Percentiles rank a stretch among this genome's conserved stretches.
phyloP scores from a whole-genome alignment of 306 rosid genomes.

The Calophaca sinica region DNA sequence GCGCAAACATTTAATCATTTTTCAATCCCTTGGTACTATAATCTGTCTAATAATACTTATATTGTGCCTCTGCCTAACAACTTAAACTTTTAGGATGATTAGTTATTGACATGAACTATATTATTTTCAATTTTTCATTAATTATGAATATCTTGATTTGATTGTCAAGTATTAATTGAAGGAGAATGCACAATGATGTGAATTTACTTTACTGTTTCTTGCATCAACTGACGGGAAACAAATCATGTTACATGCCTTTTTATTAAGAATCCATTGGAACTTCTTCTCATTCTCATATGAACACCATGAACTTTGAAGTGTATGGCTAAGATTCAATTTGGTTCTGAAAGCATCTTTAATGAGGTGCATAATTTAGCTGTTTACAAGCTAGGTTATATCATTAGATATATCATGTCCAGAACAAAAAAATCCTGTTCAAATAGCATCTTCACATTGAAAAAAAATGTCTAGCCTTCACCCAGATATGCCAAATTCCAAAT shows the following conservation, averaged over 20 bases:
- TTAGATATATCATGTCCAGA: slow-evolving; percentile 27
- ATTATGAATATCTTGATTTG: slow-evolving; percentile 7
- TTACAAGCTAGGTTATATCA: slow-evolving; percentile 25
- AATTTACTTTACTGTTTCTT: slow-evolving; percentile 21
- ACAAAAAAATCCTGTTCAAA: slow-evolving; percentile 19
- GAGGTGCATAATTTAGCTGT: slow-evolving; percentile 32
- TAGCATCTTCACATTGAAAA: neutral
- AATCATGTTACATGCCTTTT: slow-evolving; percentile 19
- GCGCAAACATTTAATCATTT: slow-evolving; percentile 20
- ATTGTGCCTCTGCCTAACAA: slow-evolving; percentile 18
- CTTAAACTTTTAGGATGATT: slow-evolving; percentile 27
- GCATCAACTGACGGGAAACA: slow-evolving; percentile 7
- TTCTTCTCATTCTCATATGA: slow-evolving; percentile 34
- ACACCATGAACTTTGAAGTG: slow-evolving; percentile 19
- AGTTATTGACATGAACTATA: slow-evolving; percentile 26
- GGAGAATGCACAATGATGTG: slow-evolving; percentile 28
- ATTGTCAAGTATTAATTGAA: slow-evolving; percentile 27
- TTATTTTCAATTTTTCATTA: slow-evolving; percentile 33
- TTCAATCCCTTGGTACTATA: slow-evolving; percentile 26
- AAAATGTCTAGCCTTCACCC: neutral
- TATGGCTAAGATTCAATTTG: slow-evolving; percentile 24
- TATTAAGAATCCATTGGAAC: slow-evolving; percentile 28
- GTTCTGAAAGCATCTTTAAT: slow-evolving; percentile 28
- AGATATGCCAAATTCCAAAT: slow-evolving; percentile 14
- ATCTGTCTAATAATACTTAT: slow-evolving; percentile 14